phyloP scores from a whole-genome alignment of 2,329 filamentous ascomycete species.

The Rhynchosporium graminicola region DNA sequence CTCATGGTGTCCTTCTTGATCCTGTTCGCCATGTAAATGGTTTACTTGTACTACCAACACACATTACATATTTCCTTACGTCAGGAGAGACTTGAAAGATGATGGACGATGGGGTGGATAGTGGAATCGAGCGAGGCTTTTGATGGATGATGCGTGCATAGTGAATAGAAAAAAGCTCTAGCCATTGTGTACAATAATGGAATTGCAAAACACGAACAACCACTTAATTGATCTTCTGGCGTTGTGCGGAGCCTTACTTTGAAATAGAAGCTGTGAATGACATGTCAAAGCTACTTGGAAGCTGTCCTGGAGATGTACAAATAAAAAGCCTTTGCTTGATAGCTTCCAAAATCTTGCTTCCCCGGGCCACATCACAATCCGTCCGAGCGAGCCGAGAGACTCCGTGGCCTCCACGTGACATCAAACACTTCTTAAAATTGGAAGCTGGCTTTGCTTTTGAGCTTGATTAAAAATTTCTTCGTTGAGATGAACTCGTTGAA shows the following conservation, averaged over 20 bases:
- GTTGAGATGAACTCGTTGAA: no score
- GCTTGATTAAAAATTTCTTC: no score
- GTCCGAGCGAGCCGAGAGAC: conserved; percentile 4
- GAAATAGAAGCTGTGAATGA: no score
- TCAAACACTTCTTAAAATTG: not conserved
- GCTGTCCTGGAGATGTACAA: not conserved
- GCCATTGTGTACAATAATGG: conserved; percentile 14
- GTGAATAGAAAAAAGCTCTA: conserved; percentile 12
- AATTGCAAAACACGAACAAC: not conserved
- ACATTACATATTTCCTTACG: conserved; percentile 2
- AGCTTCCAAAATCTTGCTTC: not conserved
- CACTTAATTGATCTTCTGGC: not conserved
- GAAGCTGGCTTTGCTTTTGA: not conserved
- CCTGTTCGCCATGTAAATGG: conserved; percentile 33
- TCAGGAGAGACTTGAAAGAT: not conserved
- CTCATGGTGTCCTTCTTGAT: conserved; percentile 48
- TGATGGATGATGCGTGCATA: conserved; percentile 10
- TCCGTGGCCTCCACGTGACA: not conserved
- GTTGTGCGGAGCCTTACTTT: not conserved
- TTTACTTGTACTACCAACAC: conserved; percentile 9
- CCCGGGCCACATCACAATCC: not conserved
- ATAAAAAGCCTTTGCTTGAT: no score
- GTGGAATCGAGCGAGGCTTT: not conserved
- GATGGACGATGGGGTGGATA: not conserved
- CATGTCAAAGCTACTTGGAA: not conserved